Evolutionary conservation across 2,329 filamentous ascomycete genomes (phyloP), one percentile per base, ranked within the genome.

Genomic region (Penicillium sp.): DNA sequence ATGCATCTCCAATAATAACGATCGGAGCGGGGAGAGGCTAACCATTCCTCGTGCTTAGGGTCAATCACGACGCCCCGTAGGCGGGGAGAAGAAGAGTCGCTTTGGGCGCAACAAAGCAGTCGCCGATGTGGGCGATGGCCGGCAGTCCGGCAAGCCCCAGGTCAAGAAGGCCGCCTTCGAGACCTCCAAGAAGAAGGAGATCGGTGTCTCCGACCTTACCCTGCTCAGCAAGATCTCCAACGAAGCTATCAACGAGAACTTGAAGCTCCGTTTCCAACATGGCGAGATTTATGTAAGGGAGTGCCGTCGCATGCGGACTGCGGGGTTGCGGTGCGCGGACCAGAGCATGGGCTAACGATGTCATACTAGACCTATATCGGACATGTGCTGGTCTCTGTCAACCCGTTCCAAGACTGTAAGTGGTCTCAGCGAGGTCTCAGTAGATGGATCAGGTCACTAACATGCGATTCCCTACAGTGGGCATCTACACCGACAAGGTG

Each of bases 211-310:
- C 47, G 93, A 98, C 78, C 81, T 98, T 69, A 98, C 93, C 3
- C 79, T 98, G 64, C 87, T 98, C 68, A 96, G 91, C 79, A 97
- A 97, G 74, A 95, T 98, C 58, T 95, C 91, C 59, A 97, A 98
- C 72, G 93, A 98, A 72, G 91, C 92, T 54, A 98, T 98, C 78
- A 98, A 98, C 76, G 93, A 97, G 50, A 98, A 98, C 72, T 72
- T 98, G 71, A 95, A 96, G 80, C 95, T 97, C 78, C 85, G 93
- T 55, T 98, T 98, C 73, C 89, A 97, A 69, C 91, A 92, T 79
- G 86, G 81, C 71, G 92, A 98, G 75, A 98, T 98, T 71, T 98
- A 98, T 77, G 81, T 84, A 73, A 67, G 78, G 74, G 52, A 50
- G 43, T 51, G 27, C 42, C 23, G 35, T 44, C 41, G 28, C 53